Percentiles rank a stretch among this genome's conserved stretches.
These are phyloP conservation scores for Diaporthe longicolla DNA, from an alignment of 2,329 filamentous ascomycete species.

Conservation along the genomic window DNA sequence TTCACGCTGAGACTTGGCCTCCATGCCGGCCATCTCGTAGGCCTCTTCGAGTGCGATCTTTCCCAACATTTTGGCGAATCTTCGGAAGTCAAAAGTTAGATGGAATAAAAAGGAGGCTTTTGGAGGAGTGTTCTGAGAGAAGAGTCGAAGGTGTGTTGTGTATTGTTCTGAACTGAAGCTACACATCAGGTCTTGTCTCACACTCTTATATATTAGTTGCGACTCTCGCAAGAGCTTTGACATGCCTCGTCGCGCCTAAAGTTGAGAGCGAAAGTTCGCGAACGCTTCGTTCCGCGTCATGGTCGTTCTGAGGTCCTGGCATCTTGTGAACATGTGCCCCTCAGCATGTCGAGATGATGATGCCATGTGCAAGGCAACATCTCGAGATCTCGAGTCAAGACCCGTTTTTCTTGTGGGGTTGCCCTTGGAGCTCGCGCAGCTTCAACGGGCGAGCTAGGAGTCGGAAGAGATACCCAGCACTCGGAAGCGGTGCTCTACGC, in stretches of 20 bases:
- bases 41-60: conserved; percentile 42
- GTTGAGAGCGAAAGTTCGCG: conserved; percentile 6
- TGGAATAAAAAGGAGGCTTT: background rate
- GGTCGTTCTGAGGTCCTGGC: background rate
- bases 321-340: background rate
- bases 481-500: background rate
- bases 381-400: conserved; percentile 35
- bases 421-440: background rate
- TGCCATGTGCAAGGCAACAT: conserved; percentile 34
- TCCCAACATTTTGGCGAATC: conserved; percentile 30
- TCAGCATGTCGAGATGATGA: conserved; percentile 38
- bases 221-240: background rate
- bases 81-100: background rate
- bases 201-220: background rate
- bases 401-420: conserved; percentile 4
- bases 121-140: background rate
- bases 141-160: background rate
- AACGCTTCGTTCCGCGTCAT: background rate
- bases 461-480: background rate
- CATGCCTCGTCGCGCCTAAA: background rate
- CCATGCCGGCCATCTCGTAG: conserved; percentile 36
- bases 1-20: conserved; percentile 39
- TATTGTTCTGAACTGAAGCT: background rate
- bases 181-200: background rate
- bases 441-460: background rate